phyloP scores from a whole-genome alignment of 2,329 filamentous ascomycete species.

The Arthrinium puccinioides region DNA sequence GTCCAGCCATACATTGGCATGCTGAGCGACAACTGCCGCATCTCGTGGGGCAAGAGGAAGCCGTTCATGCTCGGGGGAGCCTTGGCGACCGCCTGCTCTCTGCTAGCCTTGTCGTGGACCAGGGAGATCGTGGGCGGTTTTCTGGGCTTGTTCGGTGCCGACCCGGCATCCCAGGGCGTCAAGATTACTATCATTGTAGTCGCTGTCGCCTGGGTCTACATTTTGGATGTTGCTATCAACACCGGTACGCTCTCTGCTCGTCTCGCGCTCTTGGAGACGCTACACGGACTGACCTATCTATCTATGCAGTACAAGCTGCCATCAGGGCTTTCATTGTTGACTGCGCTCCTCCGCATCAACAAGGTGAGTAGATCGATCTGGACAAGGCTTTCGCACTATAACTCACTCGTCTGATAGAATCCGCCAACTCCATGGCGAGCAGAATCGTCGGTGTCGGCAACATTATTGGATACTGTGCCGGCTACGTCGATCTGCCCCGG shows the following conservation, averaged over 20 bases:
- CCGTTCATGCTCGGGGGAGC: constrained; percentile 73
- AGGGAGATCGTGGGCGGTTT: constrained; percentile 64
- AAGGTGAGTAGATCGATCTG: constrained; percentile 34
- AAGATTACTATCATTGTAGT: constrained; percentile 63
- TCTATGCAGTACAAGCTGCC: constrained; percentile 67
- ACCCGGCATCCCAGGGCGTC: constrained; percentile 56
- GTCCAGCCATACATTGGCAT: constrained; percentile 81
- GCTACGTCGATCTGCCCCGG: constrained; percentile 71
- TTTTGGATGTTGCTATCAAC: constrained; percentile 92
- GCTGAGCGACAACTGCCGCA: constrained; percentile 69
- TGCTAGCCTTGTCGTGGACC: constrained; percentile 68
- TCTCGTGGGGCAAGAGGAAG: constrained; percentile 70
- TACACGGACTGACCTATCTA: constrained; percentile 3
- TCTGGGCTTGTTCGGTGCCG: constrained; percentile 63
- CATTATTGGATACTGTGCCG: constrained; percentile 82
- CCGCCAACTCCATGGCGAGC: constrained; percentile 90
- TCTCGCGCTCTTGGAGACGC: no score
- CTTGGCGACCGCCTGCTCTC: constrained; percentile 56
- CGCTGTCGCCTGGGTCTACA: constrained; percentile 80
- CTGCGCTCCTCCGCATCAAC: constrained; percentile 84
- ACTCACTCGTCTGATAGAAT: constrained; percentile 39
- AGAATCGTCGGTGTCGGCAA: constrained; percentile 82
- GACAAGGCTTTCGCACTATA: neutral
- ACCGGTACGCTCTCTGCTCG: constrained; percentile 53
- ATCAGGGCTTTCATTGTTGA: constrained; percentile 92